Percentiles rank a stretch among this genome's conserved stretches.
phyloP scores from a whole-genome alignment of 202 grass and related monocot species.

The Panicum virgatum region DNA sequence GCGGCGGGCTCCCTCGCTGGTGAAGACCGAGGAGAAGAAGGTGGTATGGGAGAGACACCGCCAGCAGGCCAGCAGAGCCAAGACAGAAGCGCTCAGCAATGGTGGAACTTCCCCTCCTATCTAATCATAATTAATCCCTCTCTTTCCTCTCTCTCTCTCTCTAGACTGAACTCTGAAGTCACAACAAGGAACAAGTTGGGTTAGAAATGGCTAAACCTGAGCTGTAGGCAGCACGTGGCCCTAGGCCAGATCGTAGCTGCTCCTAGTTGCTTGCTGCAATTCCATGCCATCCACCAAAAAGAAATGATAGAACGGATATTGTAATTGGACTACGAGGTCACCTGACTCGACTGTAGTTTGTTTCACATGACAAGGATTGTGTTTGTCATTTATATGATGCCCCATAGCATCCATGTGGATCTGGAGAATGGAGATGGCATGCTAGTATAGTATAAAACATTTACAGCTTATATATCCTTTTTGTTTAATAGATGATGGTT shows the following conservation, averaged over 20 bases:
- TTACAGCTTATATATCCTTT: background rate
- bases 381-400: background rate
- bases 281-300: background rate
- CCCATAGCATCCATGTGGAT: background rate
- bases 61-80: background rate
- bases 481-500: background rate
- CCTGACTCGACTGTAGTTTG: background rate
- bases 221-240: constrained; percentile 21
- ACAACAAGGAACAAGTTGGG: constrained; percentile 15
- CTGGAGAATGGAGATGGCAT: background rate
- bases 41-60: background rate
- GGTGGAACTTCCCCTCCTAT: background rate
- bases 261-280: background rate
- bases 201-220: background rate
- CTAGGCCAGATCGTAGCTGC: constrained; percentile 35
- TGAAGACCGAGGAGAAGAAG: background rate
- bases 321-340: background rate
- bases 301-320: background rate
- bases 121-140: background rate
- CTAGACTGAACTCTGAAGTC: background rate
- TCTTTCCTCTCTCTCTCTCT: background rate
- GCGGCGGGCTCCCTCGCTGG: background rate
- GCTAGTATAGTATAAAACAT: background rate
- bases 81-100: too few relatives aligned
- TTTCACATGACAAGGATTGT: background rate